Conservation (phyloP, 768 basidiomycete species). For the Leccinum variicolor region DNA sequence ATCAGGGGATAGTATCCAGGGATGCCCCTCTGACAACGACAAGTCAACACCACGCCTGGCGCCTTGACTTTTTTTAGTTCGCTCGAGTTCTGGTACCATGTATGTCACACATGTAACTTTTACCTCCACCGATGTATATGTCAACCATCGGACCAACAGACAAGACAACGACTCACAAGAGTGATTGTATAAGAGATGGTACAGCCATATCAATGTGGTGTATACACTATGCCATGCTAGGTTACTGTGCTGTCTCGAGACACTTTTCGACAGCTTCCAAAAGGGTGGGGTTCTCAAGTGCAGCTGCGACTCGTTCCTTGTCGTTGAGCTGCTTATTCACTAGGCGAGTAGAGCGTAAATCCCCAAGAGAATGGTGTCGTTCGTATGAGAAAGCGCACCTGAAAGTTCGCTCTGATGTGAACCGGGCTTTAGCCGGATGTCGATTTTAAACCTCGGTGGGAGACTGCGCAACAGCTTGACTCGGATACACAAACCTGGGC, state of each 20-base stretch:
- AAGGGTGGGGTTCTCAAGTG: slow-evolving; percentile 86
- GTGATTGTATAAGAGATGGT: not conserved
- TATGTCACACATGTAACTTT: not conserved
- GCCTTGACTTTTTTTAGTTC: not conserved
- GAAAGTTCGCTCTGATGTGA: slow-evolving; percentile 94
- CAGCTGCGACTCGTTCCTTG: slow-evolving; percentile 97
- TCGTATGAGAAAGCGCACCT: slow-evolving; percentile 43
- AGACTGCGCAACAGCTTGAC: slow-evolving; percentile 87
- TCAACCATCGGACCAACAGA: not conserved
- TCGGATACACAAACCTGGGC: slow-evolving; percentile 81
- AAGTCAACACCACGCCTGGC: not conserved
- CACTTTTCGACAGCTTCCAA: slow-evolving; percentile 86
- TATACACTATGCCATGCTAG: slow-evolving; percentile 4
- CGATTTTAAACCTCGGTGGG: slow-evolving; percentile 91
- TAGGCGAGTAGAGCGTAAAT: slow-evolving; percentile 26
- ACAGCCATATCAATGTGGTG: not conserved
- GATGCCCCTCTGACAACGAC: not conserved
- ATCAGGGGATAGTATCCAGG: not conserved
- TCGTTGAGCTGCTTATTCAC: slow-evolving; percentile 99
- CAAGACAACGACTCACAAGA: not conserved
- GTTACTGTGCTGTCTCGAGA: slow-evolving; percentile 38
- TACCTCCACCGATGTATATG: not conserved
- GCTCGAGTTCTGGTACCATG: not conserved
- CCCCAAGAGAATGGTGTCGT: not conserved
- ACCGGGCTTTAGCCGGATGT: slow-evolving; percentile 89